Conservation (phyloP, 2,329 filamentous ascomycete species). For the Knoxdaviesia proteae region DNA sequence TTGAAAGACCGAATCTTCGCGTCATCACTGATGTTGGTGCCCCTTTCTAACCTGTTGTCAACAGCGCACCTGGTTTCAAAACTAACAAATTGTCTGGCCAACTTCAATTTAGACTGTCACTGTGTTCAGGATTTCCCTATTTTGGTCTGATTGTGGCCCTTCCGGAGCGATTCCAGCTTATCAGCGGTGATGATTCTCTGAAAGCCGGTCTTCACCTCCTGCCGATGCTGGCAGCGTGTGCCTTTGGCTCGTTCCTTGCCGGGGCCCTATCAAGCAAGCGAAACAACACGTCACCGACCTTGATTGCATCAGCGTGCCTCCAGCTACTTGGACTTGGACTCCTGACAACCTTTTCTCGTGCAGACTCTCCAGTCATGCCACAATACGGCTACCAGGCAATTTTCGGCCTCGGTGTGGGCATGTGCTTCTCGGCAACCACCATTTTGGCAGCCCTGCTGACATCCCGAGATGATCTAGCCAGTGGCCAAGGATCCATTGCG, state of each 20-base stretch:
- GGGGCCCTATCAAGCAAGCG: conserved; percentile 29
- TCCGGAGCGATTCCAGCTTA: conserved; percentile 38
- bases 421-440: conserved; percentile 34
- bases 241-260: conserved; percentile 32
- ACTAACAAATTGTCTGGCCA: neutral
- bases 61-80: no score
- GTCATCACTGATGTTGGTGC: conserved; percentile 24
- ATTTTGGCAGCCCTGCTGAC: conserved; percentile 33
- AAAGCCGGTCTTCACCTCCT: conserved; percentile 35
- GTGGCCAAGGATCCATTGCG: conserved; percentile 37
- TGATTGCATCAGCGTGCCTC: conserved; percentile 26
- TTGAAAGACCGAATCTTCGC: conserved; percentile 27
- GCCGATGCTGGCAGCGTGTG: conserved; percentile 34
- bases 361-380: conserved; percentile 13
- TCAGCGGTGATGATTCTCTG: conserved; percentile 29
- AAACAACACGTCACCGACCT: conserved; percentile 30
- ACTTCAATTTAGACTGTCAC: conserved; percentile 21
- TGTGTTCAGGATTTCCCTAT: conserved; percentile 35
- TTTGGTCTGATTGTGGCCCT: conserved; percentile 36
- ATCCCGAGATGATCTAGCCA: conserved; percentile 28
- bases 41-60: no score
- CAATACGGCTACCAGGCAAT: conserved; percentile 34
- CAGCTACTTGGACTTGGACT: conserved; percentile 31
- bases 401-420: conserved; percentile 36
- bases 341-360: conserved; percentile 20